A percentile compares a stretch with the other conserved stretches of the same genome.
Conservation (phyloP, 176 grass and related monocot genomes). For the Thinopyrum elongatum region DNA sequence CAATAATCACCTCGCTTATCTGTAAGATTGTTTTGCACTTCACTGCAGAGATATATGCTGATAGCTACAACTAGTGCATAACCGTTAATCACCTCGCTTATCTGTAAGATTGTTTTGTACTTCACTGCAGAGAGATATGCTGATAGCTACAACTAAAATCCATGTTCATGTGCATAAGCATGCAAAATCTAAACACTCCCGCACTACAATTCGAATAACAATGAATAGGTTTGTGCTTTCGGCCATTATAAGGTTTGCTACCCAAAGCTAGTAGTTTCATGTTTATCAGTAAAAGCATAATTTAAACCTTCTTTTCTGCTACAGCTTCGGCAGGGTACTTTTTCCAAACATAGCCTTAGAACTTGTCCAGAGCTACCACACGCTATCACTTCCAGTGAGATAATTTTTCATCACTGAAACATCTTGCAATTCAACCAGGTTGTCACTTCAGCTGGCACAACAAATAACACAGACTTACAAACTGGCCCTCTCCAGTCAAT, state of each 20-base stretch:
- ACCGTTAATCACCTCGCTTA: conserved; percentile 6
- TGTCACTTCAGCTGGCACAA: background rate
- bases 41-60: conserved; percentile 1
- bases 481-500: background rate
- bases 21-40: background rate
- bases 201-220: background rate
- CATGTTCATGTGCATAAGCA: background rate
- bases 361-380: background rate
- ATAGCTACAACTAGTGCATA: background rate
- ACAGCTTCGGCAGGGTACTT: background rate
- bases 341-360: background rate
- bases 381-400: background rate
- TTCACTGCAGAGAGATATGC: background rate
- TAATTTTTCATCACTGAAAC: conserved; percentile 1
- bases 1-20: conserved; percentile 3
- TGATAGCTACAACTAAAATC: background rate
- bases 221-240: background rate
- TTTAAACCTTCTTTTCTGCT: background rate
- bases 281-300: background rate
- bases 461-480: conserved; percentile 2
- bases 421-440: conserved; percentile 3
- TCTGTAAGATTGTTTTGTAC: background rate
- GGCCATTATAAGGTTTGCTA: background rate
- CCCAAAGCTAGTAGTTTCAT: background rate
- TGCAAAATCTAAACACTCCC: background rate